Conservation (phyloP, 1,139 yeast genomes). For the Lodderomyces pseudojiufengensis region DNA sequence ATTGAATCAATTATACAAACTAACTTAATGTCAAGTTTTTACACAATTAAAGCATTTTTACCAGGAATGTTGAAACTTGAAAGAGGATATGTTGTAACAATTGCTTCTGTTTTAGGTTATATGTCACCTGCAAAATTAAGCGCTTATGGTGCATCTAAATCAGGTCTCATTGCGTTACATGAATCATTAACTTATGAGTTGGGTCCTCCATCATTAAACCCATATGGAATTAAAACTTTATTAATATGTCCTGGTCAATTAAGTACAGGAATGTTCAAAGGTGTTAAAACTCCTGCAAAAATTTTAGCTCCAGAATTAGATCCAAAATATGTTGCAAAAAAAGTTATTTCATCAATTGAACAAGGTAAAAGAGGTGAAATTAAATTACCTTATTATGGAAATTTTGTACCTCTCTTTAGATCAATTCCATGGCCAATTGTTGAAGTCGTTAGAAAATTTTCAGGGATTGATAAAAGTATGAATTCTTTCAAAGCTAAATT, state of each 20-base stretch:
- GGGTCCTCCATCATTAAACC: constrained; percentile 46
- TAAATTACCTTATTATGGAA: constrained; percentile 71
- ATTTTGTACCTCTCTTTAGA: constrained; percentile 66
- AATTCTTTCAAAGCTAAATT: constrained; percentile 24
- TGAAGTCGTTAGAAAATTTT: constrained; percentile 45
- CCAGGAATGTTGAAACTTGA: constrained; percentile 63
- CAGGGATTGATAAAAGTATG: constrained; percentile 67
- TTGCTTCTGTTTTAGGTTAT: constrained; percentile 81
- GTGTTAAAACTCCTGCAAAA: constrained; percentile 67
- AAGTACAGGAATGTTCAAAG: constrained; percentile 65
- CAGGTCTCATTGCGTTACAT: constrained; percentile 80
- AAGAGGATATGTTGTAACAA: constrained; percentile 75
- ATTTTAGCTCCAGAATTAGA: constrained; percentile 79
- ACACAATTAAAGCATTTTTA: constrained; percentile 63
- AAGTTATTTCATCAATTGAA: constrained; percentile 53
- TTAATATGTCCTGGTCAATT: constrained; percentile 87
- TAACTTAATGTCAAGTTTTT: constrained; percentile 67
- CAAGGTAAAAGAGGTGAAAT: constrained; percentile 67
- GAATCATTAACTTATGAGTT: constrained; percentile 75
- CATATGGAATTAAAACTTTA: constrained; percentile 63
- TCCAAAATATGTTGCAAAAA: constrained; percentile 59
- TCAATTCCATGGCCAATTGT: constrained; percentile 72
- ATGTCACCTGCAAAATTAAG: constrained; percentile 78
- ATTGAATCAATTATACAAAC: constrained; percentile 60
- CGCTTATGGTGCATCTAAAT: constrained; percentile 87